These are phyloP conservation scores for Golubevia sp. DNA, from an alignment of 1,284 basidiomycete genomes.

Conservation along the genomic window DNA sequence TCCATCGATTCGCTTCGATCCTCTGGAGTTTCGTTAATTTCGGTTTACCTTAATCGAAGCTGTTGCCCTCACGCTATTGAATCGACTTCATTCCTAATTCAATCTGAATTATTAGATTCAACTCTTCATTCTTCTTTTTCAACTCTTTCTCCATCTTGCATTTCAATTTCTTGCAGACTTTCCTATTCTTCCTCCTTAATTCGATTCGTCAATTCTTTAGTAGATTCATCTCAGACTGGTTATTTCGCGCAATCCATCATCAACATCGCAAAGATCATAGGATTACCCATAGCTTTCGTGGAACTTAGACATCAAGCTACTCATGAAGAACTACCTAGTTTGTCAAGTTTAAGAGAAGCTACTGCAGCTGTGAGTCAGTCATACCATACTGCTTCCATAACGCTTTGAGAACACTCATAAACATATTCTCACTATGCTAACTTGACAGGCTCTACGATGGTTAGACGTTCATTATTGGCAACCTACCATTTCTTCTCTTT, in stretches of 20 bases:
- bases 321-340: constrained; percentile 89
- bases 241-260: constrained; percentile 80
- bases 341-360: constrained; percentile 78
- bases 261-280: constrained; percentile 81
- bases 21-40: constrained; percentile 24
- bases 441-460: constrained; percentile 43
- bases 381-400: not conserved
- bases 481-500: constrained; percentile 21
- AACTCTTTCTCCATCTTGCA: not conserved
- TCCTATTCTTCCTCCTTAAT: constrained; percentile 42
- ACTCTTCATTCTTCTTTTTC: constrained; percentile 16
- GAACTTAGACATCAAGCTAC: constrained; percentile 92
- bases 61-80: constrained; percentile 54
- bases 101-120: constrained; percentile 35
- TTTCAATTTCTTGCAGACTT: constrained; percentile 9
- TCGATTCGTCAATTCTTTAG: constrained; percentile 80
- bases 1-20: constrained; percentile 7
- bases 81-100: constrained; percentile 39
- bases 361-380: constrained; percentile 62
- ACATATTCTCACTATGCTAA: not conserved
- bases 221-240: constrained; percentile 88
- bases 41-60: constrained; percentile 48
- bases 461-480: constrained; percentile 39
- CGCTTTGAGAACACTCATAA: not conserved
- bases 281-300: constrained; percentile 86